A percentile compares a stretch with the other conserved stretches of the same genome.
Evolutionary conservation across 345 rosid genomes (phyloP).

Genomic region (Pugionium dolabratum): DNA sequence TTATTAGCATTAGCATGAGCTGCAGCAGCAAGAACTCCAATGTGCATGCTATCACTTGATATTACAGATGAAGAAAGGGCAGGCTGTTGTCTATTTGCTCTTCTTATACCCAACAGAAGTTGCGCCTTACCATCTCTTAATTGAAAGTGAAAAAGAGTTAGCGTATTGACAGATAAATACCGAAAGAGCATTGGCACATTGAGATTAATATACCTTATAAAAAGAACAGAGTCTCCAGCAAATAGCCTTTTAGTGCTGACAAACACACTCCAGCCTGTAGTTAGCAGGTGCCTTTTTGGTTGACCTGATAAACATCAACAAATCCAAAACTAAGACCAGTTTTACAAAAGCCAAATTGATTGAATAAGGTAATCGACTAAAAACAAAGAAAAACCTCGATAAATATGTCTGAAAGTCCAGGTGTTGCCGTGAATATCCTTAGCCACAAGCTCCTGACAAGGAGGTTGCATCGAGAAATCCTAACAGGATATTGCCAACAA

Average conservation of each 20-base stretch:
- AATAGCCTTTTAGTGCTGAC: slow-evolving; percentile 90
- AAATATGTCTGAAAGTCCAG: slow-evolving; percentile 95
- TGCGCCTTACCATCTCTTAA: slow-evolving; percentile 92
- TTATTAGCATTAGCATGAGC: slow-evolving; percentile 97
- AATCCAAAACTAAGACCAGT: slow-evolving; percentile 19
- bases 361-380: neutral
- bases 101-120: slow-evolving; percentile 83
- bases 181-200: slow-evolving; percentile 16
- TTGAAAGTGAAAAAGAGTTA: slow-evolving; percentile 20
- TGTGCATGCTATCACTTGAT: slow-evolving; percentile 99
- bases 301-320: slow-evolving; percentile 58
- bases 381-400: slow-evolving; percentile 60
- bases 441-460: slow-evolving; percentile 87
- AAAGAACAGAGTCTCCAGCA: slow-evolving; percentile 94
- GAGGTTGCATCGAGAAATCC: slow-evolving; percentile 97
- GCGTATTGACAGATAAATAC: slow-evolving; percentile 14
- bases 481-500: slow-evolving; percentile 36
- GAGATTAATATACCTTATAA: slow-evolving; percentile 62
- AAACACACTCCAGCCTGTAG: slow-evolving; percentile 97
- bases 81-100: slow-evolving; percentile 86
- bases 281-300: slow-evolving; percentile 86
- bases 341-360: neutral
- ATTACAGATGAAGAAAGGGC: slow-evolving; percentile 93
- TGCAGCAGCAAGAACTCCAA: slow-evolving; percentile 98
- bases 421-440: slow-evolving; percentile 83